A percentile compares a stretch with the other conserved stretches of the same genome.
Conservation (phyloP, 2,329 filamentous ascomycete species). For the Pseudogymnoascus verrucosus region DNA sequence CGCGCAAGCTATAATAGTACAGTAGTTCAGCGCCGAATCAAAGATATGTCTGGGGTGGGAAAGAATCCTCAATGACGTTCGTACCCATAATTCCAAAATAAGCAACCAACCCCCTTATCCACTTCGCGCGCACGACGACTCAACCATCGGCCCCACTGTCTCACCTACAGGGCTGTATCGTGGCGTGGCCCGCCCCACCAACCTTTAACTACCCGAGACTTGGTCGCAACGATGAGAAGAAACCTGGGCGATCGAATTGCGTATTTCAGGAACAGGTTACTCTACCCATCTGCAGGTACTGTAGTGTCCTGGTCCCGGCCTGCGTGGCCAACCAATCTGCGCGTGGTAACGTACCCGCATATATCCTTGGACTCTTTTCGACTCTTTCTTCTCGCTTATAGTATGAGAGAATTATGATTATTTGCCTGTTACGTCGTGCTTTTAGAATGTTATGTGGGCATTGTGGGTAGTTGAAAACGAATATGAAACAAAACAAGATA, state of each 20-base stretch:
- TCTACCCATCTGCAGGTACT: background rate
- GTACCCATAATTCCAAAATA: background rate
- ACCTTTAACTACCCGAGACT: background rate
- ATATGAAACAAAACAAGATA: background rate
- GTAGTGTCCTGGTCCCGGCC: background rate
- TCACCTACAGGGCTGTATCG: background rate
- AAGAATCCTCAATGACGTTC: background rate
- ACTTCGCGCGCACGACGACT: background rate
- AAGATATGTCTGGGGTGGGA: background rate
- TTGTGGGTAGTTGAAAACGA: background rate
- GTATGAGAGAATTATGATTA: background rate
- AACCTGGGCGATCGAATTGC: background rate
- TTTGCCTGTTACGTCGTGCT: background rate
- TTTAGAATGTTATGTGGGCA: background rate
- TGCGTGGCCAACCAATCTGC: background rate
- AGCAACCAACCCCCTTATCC: background rate
- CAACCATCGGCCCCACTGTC: background rate
- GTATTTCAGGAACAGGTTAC: background rate
- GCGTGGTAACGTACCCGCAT: background rate
- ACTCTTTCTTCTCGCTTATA: background rate
- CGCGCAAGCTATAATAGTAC: background rate
- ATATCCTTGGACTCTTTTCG: no score
- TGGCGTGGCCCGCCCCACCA: conserved; percentile 1
- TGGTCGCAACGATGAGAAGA: background rate
- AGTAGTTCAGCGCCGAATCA: background rate